Conservation (phyloP, 257 asterid species). For the Linaria vulgaris region DNA sequence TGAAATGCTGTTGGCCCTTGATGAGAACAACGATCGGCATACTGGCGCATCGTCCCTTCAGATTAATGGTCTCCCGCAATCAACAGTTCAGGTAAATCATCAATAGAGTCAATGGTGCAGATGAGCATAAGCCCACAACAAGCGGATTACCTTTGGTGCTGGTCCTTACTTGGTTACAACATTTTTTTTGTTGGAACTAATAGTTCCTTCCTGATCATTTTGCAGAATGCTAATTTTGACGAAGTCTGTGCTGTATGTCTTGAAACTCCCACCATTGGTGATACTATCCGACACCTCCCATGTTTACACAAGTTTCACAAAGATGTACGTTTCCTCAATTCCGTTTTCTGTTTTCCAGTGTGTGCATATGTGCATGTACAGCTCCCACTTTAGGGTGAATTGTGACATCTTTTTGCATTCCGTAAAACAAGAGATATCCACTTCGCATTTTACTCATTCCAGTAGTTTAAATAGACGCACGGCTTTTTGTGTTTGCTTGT, state of each 20-base stretch:
- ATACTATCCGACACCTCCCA: constrained; percentile 83
- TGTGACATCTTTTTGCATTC: too few species aligned
- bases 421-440: too few species aligned
- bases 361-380: too few species aligned
- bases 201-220: not conserved
- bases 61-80: constrained; percentile 81
- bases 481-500: too few species aligned
- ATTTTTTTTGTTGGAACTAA: constrained; percentile 9
- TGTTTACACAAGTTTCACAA: constrained; percentile 96
- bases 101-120: not conserved
- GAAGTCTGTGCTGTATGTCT: constrained; percentile 90
- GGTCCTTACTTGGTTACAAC: not conserved
- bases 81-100: constrained; percentile 72
- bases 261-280: constrained; percentile 76
- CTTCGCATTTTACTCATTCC: too few species aligned
- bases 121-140: constrained; percentile 2
- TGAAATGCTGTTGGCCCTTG: constrained; percentile 89
- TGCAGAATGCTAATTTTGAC: constrained; percentile 61
- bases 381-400: too few species aligned
- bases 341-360: too few species aligned
- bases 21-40: constrained; percentile 68
- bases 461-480: too few species aligned
- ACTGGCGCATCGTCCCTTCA: constrained; percentile 63
- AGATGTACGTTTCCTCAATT: constrained; percentile 46
- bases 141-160: too few species aligned